A percentile compares a stretch with the other conserved stretches of the same genome.
These are phyloP conservation scores for Trichoderma erinaceum DNA, from an alignment of 495 filamentous ascomycete genomes.

Conservation along the genomic window DNA sequence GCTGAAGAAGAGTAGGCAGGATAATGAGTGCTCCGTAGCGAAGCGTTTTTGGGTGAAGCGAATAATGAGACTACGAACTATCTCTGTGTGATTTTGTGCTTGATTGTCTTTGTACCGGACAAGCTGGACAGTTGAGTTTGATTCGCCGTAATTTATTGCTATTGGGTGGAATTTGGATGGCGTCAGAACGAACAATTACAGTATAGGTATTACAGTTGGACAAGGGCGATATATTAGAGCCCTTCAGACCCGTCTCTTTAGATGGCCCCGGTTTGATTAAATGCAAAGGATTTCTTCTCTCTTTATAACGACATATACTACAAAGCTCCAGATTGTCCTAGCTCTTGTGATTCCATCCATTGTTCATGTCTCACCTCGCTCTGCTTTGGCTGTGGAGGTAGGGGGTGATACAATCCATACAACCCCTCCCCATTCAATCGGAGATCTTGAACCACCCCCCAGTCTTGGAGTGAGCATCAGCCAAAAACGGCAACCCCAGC, in stretches of 20 bases:
- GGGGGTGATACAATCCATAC: slow-evolving; percentile 1
- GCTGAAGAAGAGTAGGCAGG: slow-evolving; percentile 1
- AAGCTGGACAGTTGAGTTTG: neutral
- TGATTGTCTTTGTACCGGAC: neutral
- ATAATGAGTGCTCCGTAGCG: slow-evolving; percentile 1
- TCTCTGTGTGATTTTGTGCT: slow-evolving; percentile 12
- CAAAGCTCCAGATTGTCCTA: neutral
- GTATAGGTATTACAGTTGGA: slow-evolving; percentile 3
- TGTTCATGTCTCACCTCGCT: neutral
- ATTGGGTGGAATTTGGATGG: neutral
- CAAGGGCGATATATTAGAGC: neutral
- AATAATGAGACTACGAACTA: slow-evolving; percentile 9
- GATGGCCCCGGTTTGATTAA: neutral
- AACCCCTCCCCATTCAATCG: neutral
- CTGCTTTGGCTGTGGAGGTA: neutral
- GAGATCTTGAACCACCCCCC: slow-evolving; percentile 7
- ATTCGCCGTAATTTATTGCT: slow-evolving; percentile 6
- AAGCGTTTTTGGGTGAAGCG: neutral
- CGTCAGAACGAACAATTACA: slow-evolving; percentile 1
- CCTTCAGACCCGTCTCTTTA: neutral
- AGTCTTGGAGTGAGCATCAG: slow-evolving; percentile 3
- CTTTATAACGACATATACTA: neutral
- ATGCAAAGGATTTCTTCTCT: neutral
- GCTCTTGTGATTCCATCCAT: neutral
- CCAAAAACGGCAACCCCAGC: slow-evolving; percentile 9